Percentiles rank a stretch among this genome's conserved stretches.
Evolutionary conservation across 139 green algal species (phyloP).

Genomic region (Diplosphaera chodatii): DNA sequence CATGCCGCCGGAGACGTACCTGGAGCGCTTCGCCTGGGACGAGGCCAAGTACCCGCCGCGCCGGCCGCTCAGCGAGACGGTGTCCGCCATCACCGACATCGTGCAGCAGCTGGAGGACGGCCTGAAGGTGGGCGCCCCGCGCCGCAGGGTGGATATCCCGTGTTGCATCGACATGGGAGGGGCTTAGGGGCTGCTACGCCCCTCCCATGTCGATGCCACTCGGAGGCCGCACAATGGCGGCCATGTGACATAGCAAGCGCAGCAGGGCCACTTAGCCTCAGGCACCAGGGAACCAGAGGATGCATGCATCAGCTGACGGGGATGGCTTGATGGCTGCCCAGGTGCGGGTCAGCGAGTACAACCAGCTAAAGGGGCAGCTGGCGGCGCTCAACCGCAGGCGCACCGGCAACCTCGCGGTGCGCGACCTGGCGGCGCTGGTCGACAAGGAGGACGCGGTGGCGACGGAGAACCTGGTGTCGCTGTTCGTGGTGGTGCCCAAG

Average conservation of each 20-base stretch:
- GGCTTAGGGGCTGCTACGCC: too few relatives aligned
- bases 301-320: too few relatives aligned
- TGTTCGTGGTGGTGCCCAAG: constrained; percentile 86
- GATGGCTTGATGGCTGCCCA: too few relatives aligned
- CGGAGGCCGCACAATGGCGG: too few relatives aligned
- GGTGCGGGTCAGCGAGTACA: constrained; percentile 73
- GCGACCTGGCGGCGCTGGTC: constrained; percentile 66
- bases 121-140: constrained; percentile 91
- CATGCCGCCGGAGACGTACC: constrained; percentile 52
- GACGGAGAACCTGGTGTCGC: constrained; percentile 89
- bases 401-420: constrained; percentile 81
- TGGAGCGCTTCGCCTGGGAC: constrained; percentile 89
- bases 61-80: constrained; percentile 79
- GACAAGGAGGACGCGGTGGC: constrained; percentile 63
- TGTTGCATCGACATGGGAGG: too few relatives aligned
- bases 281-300: too few relatives aligned
- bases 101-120: constrained; percentile 91
- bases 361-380: constrained; percentile 67
- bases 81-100: constrained; percentile 82
- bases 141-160: too few relatives aligned
- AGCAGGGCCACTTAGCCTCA: too few relatives aligned
- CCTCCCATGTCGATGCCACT: too few relatives aligned
- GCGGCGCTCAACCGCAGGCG: constrained; percentile 68
- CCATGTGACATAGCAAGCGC: too few relatives aligned
- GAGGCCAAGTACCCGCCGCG: constrained; percentile 93